Conservation (phyloP, 2,329 filamentous ascomycete species). For the Annulohypoxylon truncatum region DNA sequence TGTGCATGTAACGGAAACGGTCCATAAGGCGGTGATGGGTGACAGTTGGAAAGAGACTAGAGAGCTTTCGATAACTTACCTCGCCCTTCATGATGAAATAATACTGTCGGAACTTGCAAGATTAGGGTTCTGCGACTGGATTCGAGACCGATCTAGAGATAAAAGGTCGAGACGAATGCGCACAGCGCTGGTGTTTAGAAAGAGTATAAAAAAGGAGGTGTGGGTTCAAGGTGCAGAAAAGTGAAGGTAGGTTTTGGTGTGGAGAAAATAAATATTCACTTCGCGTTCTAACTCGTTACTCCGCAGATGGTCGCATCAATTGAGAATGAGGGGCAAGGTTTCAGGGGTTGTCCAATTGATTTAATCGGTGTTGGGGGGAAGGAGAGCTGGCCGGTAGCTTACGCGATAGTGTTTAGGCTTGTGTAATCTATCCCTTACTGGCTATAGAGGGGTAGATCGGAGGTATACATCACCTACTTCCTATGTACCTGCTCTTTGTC, state of each 20-base stretch:
- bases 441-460: constrained; percentile 2
- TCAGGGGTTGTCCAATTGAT: constrained; percentile 37
- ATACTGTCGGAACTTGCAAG: constrained; percentile 31
- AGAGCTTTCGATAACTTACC: constrained; percentile 54
- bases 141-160: constrained; percentile 32
- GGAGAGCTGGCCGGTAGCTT: constrained; percentile 2
- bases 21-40: constrained; percentile 1
- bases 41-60: constrained; percentile 14
- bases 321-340: constrained; percentile 39
- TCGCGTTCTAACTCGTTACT: background rate
- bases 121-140: constrained; percentile 34
- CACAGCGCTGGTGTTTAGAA: constrained; percentile 44
- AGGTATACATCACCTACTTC: background rate
- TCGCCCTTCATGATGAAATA: constrained; percentile 66
- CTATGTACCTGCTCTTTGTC: background rate
- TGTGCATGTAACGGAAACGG: constrained; percentile 5
- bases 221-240: constrained; percentile 37
- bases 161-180: constrained; percentile 36
- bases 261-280: constrained; percentile 32
- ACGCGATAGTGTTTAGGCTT: constrained; percentile 12
- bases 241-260: constrained; percentile 36
- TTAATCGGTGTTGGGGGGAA: constrained; percentile 18
- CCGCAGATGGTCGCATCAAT: constrained; percentile 21
- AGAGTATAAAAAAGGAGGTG: constrained; percentile 47
- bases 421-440: constrained; percentile 28